Evolutionary conservation across 2,329 filamentous ascomycete species (phyloP).

Genomic region (Graphilbum ipis-grandicollis): DNA sequence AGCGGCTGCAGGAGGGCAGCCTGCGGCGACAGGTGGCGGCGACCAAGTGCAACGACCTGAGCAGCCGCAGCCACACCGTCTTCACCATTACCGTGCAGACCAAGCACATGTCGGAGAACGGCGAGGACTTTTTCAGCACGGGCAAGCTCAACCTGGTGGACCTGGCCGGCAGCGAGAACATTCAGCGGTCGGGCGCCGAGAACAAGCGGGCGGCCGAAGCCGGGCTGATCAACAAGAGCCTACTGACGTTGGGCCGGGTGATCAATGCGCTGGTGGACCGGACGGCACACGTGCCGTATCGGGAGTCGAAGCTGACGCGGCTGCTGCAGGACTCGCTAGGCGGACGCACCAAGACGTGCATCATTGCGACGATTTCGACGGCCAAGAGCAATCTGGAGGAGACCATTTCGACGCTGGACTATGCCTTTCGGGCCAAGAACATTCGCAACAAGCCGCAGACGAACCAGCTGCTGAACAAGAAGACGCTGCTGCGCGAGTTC

Average conservation of each 20-base stretch:
- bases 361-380: conserved; percentile 91
- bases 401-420: conserved; percentile 94
- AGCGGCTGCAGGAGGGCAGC: conserved; percentile 74
- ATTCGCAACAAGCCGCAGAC: conserved; percentile 96
- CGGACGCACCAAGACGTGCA: conserved; percentile 92
- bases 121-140: conserved; percentile 76
- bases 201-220: conserved; percentile 95
- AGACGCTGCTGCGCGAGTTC: conserved; percentile 78
- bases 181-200: conserved; percentile 88
- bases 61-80: conserved; percentile 90
- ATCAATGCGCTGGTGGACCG: conserved; percentile 95
- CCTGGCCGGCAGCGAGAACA: conserved; percentile 93
- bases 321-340: conserved; percentile 92
- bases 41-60: conserved; percentile 98
- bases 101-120: conserved; percentile 63
- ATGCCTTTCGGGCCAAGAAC: conserved; percentile 95
- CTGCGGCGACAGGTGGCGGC: conserved; percentile 94
- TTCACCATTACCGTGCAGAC: conserved; percentile 91
- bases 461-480: conserved; percentile 84
- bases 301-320: conserved; percentile 91
- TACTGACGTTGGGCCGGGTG: conserved; percentile 84
- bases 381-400: conserved; percentile 92
- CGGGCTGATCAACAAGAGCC: conserved; percentile 92
- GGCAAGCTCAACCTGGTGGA: conserved; percentile 96
- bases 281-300: conserved; percentile 70